Base-by-base conservation (phyloP, 2,329 filamentous ascomycete genomes). In the Paraconiothyrium sp. region DNA sequence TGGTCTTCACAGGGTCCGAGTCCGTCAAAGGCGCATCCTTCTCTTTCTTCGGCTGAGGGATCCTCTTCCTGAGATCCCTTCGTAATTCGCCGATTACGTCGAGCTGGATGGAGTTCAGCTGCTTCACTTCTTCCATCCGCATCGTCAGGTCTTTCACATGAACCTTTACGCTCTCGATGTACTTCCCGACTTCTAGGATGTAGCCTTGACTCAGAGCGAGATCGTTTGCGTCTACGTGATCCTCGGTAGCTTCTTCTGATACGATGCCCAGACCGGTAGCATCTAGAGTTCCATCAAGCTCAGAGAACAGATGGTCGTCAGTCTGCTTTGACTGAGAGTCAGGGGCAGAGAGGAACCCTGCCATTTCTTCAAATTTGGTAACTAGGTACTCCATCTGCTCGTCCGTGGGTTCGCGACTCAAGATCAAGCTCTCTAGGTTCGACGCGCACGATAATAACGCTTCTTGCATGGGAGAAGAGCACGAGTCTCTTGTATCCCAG, bases 381-480 rank as follows among this genome's bases (percentile, higher is more conserved):
- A 78, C 65, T 22, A 78, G 69, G 51, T 74, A 76, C 49, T 76
- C 73, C 69, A 78, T 72, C 58, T 78, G 74, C 32, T 72, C 68
- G 27, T 75, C 73, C 37, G 69, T 72, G 4, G 75, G 75, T 48
- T 74, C 67, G 27, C 66, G 68, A 4, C 69, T 70, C 41, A 70
- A 65, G 27, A 76, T 75, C 34, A 77, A 66, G 51, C 71, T 67
- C 46, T 76, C 72, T 14, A 78, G 69, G 30, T 75, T 70, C 50
- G 64, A 61, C 9, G 77, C 67, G 48, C 74, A 76, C 4, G 75
- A 74, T 10, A 70, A 73, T 1, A 78, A 67, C 34, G 72, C 72
- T 27, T 64, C 58, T 57, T 78, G 75, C 11, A 77, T 66, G 7
- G 72, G 74, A 20, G 73, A 75, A 4, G 66, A 57, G 20, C 65